Evolutionary conservation across 2,329 filamentous ascomycete genomes (phyloP).

Genomic region (Graphilbum fragrans): DNA sequence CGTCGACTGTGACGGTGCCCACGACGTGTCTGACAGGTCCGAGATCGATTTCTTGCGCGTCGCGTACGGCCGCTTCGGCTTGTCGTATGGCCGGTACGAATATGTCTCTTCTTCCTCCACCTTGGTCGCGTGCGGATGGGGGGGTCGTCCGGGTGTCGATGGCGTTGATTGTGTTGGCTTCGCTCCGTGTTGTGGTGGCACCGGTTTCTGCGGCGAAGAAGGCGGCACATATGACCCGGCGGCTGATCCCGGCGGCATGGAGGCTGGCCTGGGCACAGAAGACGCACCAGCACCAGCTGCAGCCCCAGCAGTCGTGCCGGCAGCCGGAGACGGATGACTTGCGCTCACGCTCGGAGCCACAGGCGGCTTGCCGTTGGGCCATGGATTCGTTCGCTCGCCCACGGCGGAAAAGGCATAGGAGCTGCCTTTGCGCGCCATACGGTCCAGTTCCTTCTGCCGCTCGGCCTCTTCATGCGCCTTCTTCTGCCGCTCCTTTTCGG

Average conservation of each 20-base stretch:
- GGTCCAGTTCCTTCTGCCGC: slow-evolving; percentile 16
- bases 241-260: too few relatives aligned
- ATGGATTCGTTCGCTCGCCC: slow-evolving; percentile 58
- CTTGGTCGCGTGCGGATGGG: not conserved
- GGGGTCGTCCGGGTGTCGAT: not conserved
- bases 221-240: too few relatives aligned
- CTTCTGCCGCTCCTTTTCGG: slow-evolving; percentile 18
- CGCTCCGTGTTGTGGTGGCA: not conserved
- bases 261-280: too few relatives aligned
- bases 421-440: slow-evolving; percentile 29
- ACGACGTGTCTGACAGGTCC: slow-evolving; percentile 74
- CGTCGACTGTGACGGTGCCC: slow-evolving; percentile 74
- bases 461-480: slow-evolving; percentile 18
- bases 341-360: slow-evolving; percentile 1
- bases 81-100: slow-evolving; percentile 69
- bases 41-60: slow-evolving; percentile 52
- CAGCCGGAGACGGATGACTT: not conserved
- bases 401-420: slow-evolving; percentile 53
- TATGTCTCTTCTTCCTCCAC: slow-evolving; percentile 47
- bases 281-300: not conserved
- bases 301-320: not conserved
- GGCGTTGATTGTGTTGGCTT: not conserved
- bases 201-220: not conserved
- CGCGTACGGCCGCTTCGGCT: slow-evolving; percentile 38
- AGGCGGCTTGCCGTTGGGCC: slow-evolving; percentile 49